Evolutionary conservation across 169 alveolate species (phyloP).

Genomic region (Plasmodium knowlesi): DNA sequence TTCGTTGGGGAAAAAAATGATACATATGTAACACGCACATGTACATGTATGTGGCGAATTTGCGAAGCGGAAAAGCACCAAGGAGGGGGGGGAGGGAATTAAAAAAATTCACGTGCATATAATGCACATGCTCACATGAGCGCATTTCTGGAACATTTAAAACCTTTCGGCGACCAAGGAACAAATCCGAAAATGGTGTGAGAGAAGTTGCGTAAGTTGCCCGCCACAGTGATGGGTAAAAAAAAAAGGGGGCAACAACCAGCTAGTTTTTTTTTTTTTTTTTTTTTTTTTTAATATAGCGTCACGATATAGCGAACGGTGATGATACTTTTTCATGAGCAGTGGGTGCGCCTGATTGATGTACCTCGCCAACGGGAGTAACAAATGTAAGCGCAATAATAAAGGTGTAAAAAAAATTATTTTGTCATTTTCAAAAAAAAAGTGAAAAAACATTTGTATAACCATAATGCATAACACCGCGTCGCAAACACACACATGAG

Average conservation of each 20-base stretch:
- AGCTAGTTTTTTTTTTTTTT: not conserved
- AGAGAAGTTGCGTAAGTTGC: not conserved
- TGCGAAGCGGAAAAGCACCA: not conserved
- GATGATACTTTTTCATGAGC: not conserved
- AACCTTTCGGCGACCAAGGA: not conserved
- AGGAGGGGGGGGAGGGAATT: not conserved
- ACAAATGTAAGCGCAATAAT: not conserved
- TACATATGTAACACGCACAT: not conserved
- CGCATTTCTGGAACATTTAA: not conserved
- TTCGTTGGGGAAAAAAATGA: not conserved
- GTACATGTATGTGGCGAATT: not conserved
- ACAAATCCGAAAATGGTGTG: not conserved
- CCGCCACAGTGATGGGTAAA: not conserved
- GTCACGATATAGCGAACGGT: not conserved
- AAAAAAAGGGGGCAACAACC: not conserved
- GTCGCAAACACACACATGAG: not conserved
- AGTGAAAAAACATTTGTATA: not conserved
- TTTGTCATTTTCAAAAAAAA: not conserved
- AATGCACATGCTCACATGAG: not conserved
- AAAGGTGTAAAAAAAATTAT: not conserved
- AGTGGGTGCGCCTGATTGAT: not conserved
- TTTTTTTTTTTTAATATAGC: not conserved
- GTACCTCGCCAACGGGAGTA: not conserved
- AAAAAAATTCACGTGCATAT: not conserved
- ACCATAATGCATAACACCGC: not conserved